Conservation (phyloP, 441 rosid genomes). For the Gossypium aridum region DNA sequence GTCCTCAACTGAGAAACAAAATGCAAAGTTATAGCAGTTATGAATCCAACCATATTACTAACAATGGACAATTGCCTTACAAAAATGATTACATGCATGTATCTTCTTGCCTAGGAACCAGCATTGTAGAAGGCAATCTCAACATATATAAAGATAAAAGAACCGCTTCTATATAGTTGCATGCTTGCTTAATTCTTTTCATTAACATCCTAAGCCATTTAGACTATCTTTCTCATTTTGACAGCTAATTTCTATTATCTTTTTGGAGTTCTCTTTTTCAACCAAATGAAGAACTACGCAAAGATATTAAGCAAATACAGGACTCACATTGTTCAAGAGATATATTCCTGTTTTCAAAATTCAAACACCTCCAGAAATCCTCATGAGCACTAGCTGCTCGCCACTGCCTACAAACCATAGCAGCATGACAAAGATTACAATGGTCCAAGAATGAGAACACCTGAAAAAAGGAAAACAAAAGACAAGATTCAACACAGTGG, state of each 20-base stretch:
- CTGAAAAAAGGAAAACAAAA: slow-evolving; percentile 27
- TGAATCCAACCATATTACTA: not conserved
- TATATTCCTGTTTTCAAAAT: slow-evolving; percentile 74
- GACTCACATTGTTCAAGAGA: slow-evolving; percentile 88
- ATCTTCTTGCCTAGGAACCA: not conserved
- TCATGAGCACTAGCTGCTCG: slow-evolving; percentile 93
- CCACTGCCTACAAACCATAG: slow-evolving; percentile 95
- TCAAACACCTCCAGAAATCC: slow-evolving; percentile 88
- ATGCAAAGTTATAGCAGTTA: not conserved
- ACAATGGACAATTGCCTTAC: not conserved
- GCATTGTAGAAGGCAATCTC: not conserved
- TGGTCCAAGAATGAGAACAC: slow-evolving; percentile 91
- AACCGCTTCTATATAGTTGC: not conserved
- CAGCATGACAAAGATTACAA: slow-evolving; percentile 73
- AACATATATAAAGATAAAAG: not conserved
- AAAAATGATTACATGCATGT: not conserved
- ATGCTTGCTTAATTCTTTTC: not conserved
- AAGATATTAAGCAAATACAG: not conserved
- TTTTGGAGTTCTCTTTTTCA: not conserved
- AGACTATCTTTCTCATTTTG: not conserved
- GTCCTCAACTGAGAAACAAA: slow-evolving; percentile 67
- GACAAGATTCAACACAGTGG: not conserved
- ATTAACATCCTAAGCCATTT: not conserved
- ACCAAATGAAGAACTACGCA: not conserved
- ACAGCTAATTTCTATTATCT: not conserved